A percentile compares a stretch with the other conserved stretches of the same genome.
phyloP scores from a whole-genome alignment of 805 yeast species.

The Candida qinlingensis region DNA sequence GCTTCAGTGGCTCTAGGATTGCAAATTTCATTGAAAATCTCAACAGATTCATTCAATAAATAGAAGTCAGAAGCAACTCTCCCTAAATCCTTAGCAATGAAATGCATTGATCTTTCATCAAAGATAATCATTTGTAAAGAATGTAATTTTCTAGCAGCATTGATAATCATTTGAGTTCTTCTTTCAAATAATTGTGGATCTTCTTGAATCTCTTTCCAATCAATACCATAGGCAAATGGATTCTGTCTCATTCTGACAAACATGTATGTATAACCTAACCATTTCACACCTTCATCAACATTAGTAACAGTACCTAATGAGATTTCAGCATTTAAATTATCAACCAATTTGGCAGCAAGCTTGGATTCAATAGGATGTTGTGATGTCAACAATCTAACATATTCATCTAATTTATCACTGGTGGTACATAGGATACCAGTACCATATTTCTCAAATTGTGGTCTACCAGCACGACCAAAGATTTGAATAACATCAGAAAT shows the following conservation, averaged over 20 bases:
- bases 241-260: slow-evolving; percentile 91
- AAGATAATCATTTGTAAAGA: slow-evolving; percentile 87
- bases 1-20: slow-evolving; percentile 88
- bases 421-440: slow-evolving; percentile 89
- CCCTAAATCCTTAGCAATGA: slow-evolving; percentile 85
- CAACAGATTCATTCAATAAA: slow-evolving; percentile 76
- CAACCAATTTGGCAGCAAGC: slow-evolving; percentile 71
- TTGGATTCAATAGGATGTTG: slow-evolving; percentile 95
- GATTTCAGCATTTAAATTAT: slow-evolving; percentile 93
- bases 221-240: slow-evolving; percentile 88
- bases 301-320: slow-evolving; percentile 93
- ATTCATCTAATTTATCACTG: slow-evolving; percentile 76
- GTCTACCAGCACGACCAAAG: slow-evolving; percentile 99
- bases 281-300: slow-evolving; percentile 88
- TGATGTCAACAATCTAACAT: slow-evolving; percentile 81
- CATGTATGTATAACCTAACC: slow-evolving; percentile 97
- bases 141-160: slow-evolving; percentile 82
- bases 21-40: slow-evolving; percentile 80
- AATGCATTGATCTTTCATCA: slow-evolving; percentile 77
- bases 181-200: slow-evolving; percentile 77
- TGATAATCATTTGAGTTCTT: slow-evolving; percentile 68
- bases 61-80: slow-evolving; percentile 94
- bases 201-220: slow-evolving; percentile 75
- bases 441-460: slow-evolving; percentile 90
- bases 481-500: slow-evolving; percentile 96